These are phyloP conservation scores for Jatropha curcas DNA, from an alignment of 345 rosid genomes.

Conservation along the genomic window DNA sequence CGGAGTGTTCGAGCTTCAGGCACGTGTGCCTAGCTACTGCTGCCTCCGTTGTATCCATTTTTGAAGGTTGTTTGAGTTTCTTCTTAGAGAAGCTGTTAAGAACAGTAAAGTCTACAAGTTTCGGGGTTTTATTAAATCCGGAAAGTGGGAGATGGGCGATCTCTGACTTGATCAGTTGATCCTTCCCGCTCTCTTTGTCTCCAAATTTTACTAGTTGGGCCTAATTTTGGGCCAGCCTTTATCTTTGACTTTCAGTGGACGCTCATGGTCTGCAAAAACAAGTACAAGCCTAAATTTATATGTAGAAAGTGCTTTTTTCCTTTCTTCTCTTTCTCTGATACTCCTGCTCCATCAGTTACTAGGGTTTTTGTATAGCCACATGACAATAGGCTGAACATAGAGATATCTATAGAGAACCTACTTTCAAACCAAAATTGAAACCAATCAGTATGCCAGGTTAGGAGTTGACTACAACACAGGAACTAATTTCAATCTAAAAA, in stretches of 20 bases:
- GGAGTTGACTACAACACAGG: background rate
- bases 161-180: no score
- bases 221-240: no score
- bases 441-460: background rate
- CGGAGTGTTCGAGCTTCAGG: conserved; percentile 51
- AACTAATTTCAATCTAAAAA: background rate
- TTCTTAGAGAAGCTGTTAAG: conserved; percentile 20
- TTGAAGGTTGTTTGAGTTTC: background rate
- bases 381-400: background rate
- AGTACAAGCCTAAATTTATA: no score
- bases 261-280: no score
- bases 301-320: no score
- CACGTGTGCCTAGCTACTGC: conserved; percentile 59
- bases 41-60: conserved; percentile 29
- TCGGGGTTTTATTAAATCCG: background rate
- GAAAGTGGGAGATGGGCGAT: no score
- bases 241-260: no score
- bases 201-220: no score
- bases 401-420: background rate
- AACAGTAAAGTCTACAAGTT: background rate
- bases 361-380: conserved; percentile 40
- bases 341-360: conserved; percentile 87
- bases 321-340: conserved; percentile 71
- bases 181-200: conserved; percentile 22
- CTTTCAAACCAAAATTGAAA: background rate